Evolutionary conservation across 441 rosid genomes (phyloP).

Genomic region (Populus hybrid): DNA sequence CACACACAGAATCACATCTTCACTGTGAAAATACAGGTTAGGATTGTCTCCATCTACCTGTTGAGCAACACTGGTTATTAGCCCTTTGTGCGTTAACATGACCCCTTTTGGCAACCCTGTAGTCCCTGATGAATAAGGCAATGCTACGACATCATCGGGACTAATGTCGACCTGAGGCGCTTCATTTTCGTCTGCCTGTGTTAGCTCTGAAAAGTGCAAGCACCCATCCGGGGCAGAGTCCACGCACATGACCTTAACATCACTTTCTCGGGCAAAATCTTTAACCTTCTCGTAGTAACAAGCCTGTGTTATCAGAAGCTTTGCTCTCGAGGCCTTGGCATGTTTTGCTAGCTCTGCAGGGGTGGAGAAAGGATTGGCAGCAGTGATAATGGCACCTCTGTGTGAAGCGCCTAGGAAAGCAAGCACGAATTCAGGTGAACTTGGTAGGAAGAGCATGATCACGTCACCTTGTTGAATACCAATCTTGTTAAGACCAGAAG

Average conservation of each 20-base stretch:
- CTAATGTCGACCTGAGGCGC: conserved; percentile 33
- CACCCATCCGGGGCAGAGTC: conserved; percentile 44
- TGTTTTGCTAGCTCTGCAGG: conserved; percentile 62
- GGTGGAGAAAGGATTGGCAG: conserved; percentile 65
- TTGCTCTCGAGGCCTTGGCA: conserved; percentile 35
- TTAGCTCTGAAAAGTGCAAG: conserved; percentile 47
- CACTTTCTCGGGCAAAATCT: conserved; percentile 29
- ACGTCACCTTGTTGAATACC: conserved; percentile 58
- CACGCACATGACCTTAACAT: conserved; percentile 29
- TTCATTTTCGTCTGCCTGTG: conserved; percentile 29
- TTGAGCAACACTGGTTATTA: conserved; percentile 61
- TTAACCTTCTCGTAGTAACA: conserved; percentile 39
- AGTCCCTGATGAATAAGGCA: conserved; percentile 68
- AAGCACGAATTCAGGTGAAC: conserved; percentile 50
- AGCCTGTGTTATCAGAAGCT: conserved; percentile 52
- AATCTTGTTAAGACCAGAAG: conserved; percentile 47
- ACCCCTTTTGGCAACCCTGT: conserved; percentile 76
- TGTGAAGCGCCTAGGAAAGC: conserved; percentile 56
- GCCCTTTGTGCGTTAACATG: conserved; percentile 63
- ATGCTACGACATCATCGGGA: conserved; percentile 57
- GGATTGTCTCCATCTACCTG: conserved; percentile 78
- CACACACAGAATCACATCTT: conserved; percentile 55
- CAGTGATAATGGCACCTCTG: conserved; percentile 50
- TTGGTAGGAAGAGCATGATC: conserved; percentile 60
- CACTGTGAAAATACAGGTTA: conserved; percentile 44